Conservation (phyloP, 1,284 basidiomycete species). For the Malassezia restricta region DNA sequence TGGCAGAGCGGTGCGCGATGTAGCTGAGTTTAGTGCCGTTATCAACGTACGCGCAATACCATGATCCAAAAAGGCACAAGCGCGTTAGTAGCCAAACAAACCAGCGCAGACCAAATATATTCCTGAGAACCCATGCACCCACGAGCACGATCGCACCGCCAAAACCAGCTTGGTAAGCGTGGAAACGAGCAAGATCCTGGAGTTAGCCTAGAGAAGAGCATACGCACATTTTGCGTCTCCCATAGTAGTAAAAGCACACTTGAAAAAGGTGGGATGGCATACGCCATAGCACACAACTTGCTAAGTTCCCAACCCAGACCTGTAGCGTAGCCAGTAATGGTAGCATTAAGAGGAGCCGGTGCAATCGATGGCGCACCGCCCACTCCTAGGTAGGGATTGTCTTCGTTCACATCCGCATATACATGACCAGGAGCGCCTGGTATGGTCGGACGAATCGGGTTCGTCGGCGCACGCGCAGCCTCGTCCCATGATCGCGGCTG, state of each 20-base stretch:
- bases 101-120: neutral
- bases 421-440: neutral
- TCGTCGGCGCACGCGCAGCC: slow-evolving; percentile 10
- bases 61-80: neutral
- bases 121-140: slow-evolving; percentile 15
- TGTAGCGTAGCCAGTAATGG: slow-evolving; percentile 15
- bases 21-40: neutral
- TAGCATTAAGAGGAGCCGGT: slow-evolving; percentile 6
- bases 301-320: slow-evolving; percentile 12
- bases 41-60: slow-evolving; percentile 18
- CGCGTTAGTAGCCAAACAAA: neutral
- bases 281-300: slow-evolving; percentile 4
- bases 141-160: slow-evolving; percentile 16
- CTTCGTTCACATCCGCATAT: slow-evolving; percentile 8
- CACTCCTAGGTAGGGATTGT: neutral
- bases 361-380: neutral
- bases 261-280: slow-evolving; percentile 19
- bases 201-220: neutral
- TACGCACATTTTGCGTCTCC: slow-evolving; percentile 23
- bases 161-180: slow-evolving; percentile 26
- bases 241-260: slow-evolving; percentile 19
- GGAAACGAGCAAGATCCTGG: slow-evolving; percentile 26
- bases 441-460: neutral
- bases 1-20: slow-evolving; percentile 10
- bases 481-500: slow-evolving; percentile 13